Base-by-base conservation (phyloP, 257 asterid genomes). In the Fraxinus quadrangulata region DNA sequence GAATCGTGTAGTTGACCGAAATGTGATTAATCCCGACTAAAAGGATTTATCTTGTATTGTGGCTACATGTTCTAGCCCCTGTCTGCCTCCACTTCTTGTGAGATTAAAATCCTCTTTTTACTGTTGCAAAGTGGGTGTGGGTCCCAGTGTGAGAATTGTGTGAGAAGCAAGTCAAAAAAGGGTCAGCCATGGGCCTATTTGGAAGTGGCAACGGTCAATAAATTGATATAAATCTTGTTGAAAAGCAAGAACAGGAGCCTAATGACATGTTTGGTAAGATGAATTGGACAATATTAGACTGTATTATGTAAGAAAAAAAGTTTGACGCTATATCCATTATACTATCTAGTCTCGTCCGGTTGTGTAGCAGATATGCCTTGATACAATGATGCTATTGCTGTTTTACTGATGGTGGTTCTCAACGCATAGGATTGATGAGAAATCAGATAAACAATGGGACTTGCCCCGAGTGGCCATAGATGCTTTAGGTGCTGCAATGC, bases 401-500 rank as follows among this genome's bases (percentile, higher is more conserved):
- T 37, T 28, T 73, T 28, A 34, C 71, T 12, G 9, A 75, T 19
- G 70, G 19, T 39, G 49, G 36, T 78, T 75, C 70, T 75, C 49
- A 24, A 74, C 70, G 72, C 6, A 33, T 88, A 95, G 99, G 89
- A 88, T 95, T 49, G 99, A 93, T 30, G 99, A 95, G 92, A 84
- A 91, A 82, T 79, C 86, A 4, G 90, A 96, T 19, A 92, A 87
- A 34, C 70, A 33, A 13, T 95, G 98, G 99, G 91, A 90, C 82
- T 77, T 94, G 79, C 85, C 94, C 0, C 87, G 96, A 82, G 96
- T 95, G 75, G 95, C 97, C 37, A 77, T 95, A 37, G 99, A 95
- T 86, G 96, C 96, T 19, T 81, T 95, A 80, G 98, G 96, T 70
- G 99, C 99, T 72, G 96, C 98, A 26, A 95, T 95, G 99, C 96